A percentile compares a stretch with the other conserved stretches of the same genome.
Conservation (phyloP, 805 yeast genomes). For the Yamadazyma kitorensis region DNA sequence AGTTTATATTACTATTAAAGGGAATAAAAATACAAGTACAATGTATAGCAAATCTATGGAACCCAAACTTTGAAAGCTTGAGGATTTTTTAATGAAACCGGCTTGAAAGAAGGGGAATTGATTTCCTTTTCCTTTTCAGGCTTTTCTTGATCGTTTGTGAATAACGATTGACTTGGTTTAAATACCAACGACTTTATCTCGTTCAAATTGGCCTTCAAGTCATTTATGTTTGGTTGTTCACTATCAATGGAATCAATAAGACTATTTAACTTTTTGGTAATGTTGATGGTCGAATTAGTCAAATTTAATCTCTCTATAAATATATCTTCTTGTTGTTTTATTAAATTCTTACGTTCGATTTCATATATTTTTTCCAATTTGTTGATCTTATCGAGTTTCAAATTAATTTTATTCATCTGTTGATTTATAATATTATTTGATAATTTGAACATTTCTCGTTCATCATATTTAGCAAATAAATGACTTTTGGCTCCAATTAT, state of each 20-base stretch:
- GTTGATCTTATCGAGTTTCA: slow-evolving; percentile 57
- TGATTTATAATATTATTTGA: slow-evolving; percentile 57
- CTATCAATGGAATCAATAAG: slow-evolving; percentile 21
- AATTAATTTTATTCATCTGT: slow-evolving; percentile 60
- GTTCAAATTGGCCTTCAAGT: slow-evolving; percentile 12
- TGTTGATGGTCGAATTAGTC: slow-evolving; percentile 52
- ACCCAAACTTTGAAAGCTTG: slow-evolving; percentile 45
- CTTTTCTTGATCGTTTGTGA: slow-evolving; percentile 10
- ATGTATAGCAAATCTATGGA: slow-evolving; percentile 23
- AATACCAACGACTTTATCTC: slow-evolving; percentile 32
- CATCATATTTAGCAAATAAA: slow-evolving; percentile 76
- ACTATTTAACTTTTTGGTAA: slow-evolving; percentile 47
- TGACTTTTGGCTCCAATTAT: slow-evolving; percentile 76
- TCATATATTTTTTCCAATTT: slow-evolving; percentile 66
- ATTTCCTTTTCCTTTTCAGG: slow-evolving; percentile 11
- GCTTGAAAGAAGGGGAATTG: slow-evolving; percentile 19
- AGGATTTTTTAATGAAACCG: slow-evolving; percentile 40
- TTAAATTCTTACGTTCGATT: slow-evolving; percentile 56
- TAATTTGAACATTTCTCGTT: slow-evolving; percentile 66
- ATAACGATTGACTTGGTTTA: slow-evolving; percentile 26
- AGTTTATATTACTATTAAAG: too few relatives aligned
- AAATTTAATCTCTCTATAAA: slow-evolving; percentile 66
- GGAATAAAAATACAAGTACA: too few relatives aligned
- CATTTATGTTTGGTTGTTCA: background rate
- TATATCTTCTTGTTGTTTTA: slow-evolving; percentile 63